Conservation (phyloP, 2,329 filamentous ascomycete species). For the Fusarium coffeatum region DNA sequence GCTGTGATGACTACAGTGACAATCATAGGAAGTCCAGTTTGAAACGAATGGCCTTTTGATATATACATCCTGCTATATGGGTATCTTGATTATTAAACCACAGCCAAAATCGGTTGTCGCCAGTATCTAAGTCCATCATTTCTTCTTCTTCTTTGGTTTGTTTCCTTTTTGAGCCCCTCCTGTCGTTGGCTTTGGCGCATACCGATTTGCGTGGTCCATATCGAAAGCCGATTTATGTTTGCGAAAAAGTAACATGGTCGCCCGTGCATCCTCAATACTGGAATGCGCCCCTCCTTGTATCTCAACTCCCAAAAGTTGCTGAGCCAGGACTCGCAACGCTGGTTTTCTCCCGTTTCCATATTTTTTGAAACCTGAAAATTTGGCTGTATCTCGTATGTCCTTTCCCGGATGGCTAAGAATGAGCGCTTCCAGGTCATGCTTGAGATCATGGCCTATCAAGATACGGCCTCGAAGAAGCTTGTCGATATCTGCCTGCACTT, state of each 20-base stretch:
- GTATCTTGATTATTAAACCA: slow-evolving; percentile 34
- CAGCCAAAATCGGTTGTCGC: neutral
- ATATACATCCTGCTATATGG: slow-evolving; percentile 23
- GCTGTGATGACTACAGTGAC: too few species aligned
- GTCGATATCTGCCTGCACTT: slow-evolving; percentile 79
- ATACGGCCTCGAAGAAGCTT: slow-evolving; percentile 76
- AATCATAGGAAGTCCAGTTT: neutral
- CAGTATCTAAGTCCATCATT: slow-evolving; percentile 16
- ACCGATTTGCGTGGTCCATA: slow-evolving; percentile 78
- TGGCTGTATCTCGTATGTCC: slow-evolving; percentile 87
- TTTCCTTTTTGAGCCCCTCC: slow-evolving; percentile 51
- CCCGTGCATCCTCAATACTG: slow-evolving; percentile 83
- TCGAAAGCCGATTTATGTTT: slow-evolving; percentile 88
- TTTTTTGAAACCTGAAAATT: slow-evolving; percentile 78
- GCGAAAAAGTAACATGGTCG: slow-evolving; percentile 89
- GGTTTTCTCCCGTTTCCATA: slow-evolving; percentile 76
- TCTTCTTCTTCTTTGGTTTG: slow-evolving; percentile 57
- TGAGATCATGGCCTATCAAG: slow-evolving; percentile 85
- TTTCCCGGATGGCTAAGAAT: slow-evolving; percentile 80
- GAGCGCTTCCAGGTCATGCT: slow-evolving; percentile 81
- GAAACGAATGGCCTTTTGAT: neutral
- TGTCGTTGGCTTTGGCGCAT: slow-evolving; percentile 54
- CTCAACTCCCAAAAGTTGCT: slow-evolving; percentile 68
- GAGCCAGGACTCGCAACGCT: slow-evolving; percentile 69
- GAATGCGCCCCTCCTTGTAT: slow-evolving; percentile 74